Conservation (phyloP, 2,329 filamentous ascomycete species). For the Salinomyces thailandicus region DNA sequence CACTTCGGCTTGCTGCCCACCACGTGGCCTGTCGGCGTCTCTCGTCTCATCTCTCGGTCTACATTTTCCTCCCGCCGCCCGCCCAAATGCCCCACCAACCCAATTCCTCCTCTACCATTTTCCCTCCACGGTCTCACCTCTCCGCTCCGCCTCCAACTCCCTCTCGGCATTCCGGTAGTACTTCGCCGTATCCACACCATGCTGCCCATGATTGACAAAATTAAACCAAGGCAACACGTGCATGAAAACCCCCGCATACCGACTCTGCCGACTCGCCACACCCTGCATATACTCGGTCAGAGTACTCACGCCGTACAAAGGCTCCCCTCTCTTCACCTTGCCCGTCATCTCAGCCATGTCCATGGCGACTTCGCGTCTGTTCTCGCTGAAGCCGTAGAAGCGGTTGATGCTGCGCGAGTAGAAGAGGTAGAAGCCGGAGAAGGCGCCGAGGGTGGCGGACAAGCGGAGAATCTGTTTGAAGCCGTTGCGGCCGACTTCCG, state of each 20-base stretch:
- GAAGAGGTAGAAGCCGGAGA: slow-evolving; percentile 72
- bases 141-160: slow-evolving; percentile 73
- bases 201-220: slow-evolving; percentile 92
- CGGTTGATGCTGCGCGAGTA: slow-evolving; percentile 75
- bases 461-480: slow-evolving; percentile 78
- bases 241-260: slow-evolving; percentile 76
- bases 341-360: slow-evolving; percentile 98
- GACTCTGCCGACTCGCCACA: slow-evolving; percentile 80
- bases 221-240: slow-evolving; percentile 94
- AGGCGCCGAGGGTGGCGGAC: slow-evolving; percentile 57
- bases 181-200: slow-evolving; percentile 95
- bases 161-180: slow-evolving; percentile 94
- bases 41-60: no score
- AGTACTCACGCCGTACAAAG: slow-evolving; percentile 72
- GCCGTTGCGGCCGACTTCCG: slow-evolving; percentile 69
- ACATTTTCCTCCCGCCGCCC: no score
- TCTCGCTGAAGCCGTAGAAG: slow-evolving; percentile 93
- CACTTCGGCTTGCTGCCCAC: no score
- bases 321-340: slow-evolving; percentile 85
- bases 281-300: slow-evolving; percentile 87
- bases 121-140: slow-evolving; percentile 12
- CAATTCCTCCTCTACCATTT: no score
- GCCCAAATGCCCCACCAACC: no score
- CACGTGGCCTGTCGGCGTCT: no score
- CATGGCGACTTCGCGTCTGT: slow-evolving; percentile 81